Evolutionary conservation across 257 asterid genomes (phyloP).

Genomic region (Solanum okadae): DNA sequence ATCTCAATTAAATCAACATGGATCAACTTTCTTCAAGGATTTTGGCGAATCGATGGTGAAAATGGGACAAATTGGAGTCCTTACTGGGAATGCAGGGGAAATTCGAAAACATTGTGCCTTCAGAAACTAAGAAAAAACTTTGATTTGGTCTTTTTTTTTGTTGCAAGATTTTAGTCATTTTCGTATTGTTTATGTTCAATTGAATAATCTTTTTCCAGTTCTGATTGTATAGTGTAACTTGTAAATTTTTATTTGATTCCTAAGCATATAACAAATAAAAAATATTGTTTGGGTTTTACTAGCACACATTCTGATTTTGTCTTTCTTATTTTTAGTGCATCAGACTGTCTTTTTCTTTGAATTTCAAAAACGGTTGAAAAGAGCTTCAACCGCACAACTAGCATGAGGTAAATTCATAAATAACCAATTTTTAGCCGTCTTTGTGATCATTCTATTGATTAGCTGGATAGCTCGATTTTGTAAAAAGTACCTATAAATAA

Average conservation of each 20-base stretch:
- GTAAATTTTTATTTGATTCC: background rate
- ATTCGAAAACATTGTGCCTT: constrained; percentile 22
- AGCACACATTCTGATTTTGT: background rate
- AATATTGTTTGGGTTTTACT: background rate
- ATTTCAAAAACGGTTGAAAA: too few relatives aligned
- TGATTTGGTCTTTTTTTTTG: background rate
- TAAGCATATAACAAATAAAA: background rate
- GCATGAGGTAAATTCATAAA: background rate
- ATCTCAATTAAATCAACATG: constrained; percentile 2
- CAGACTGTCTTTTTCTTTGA: too few relatives aligned
- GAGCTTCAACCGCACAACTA: background rate
- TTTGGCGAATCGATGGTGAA: constrained; percentile 20
- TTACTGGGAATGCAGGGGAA: too few relatives aligned
- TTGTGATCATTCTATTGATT: background rate
- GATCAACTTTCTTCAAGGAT: constrained; percentile 26
- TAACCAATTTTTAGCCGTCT: background rate
- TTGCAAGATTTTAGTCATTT: background rate
- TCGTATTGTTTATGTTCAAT: background rate
- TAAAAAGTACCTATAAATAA: too few relatives aligned
- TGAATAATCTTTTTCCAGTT: background rate
- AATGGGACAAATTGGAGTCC: too few relatives aligned
- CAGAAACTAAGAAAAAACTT: background rate
- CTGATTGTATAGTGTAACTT: background rate
- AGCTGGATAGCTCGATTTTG: background rate
- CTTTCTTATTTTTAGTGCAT: too few relatives aligned